A percentile compares a stretch with the other conserved stretches of the same genome.
These are phyloP conservation scores for Aspergillus panamensis DNA, from an alignment of 495 filamentous ascomycete species.

Conservation along the genomic window DNA sequence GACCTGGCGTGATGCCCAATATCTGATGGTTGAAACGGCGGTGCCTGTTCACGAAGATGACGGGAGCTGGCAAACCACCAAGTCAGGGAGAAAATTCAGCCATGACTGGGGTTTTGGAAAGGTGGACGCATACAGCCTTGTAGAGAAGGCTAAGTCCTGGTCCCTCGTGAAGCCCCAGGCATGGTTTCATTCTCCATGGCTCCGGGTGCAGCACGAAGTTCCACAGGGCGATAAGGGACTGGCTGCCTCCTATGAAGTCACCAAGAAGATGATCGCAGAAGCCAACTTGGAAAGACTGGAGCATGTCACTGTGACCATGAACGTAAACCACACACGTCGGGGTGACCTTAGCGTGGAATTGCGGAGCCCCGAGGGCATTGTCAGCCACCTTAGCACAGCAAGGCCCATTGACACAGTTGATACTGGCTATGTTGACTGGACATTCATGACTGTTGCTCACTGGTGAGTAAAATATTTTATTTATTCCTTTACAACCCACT, in stretches of 20 bases:
- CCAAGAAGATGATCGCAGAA: slow-evolving; percentile 64
- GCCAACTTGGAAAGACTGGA: slow-evolving; percentile 85
- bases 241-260: slow-evolving; percentile 73
- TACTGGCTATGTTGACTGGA: slow-evolving; percentile 91
- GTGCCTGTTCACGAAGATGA: slow-evolving; percentile 74
- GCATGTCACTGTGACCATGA: slow-evolving; percentile 98
- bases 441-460: slow-evolving; percentile 96
- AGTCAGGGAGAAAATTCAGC: slow-evolving; percentile 80
- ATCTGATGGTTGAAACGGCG: slow-evolving; percentile 79
- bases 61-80: slow-evolving; percentile 74
- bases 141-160: slow-evolving; percentile 82
- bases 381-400: slow-evolving; percentile 77
- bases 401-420: slow-evolving; percentile 60
- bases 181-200: slow-evolving; percentile 91
- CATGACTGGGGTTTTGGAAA: slow-evolving; percentile 96
- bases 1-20: slow-evolving; percentile 92
- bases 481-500: slow-evolving; percentile 6
- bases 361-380: slow-evolving; percentile 73
- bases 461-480: slow-evolving; percentile 57
- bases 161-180: slow-evolving; percentile 92
- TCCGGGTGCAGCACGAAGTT: slow-evolving; percentile 80
- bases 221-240: slow-evolving; percentile 84
- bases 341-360: slow-evolving; percentile 93
- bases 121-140: slow-evolving; percentile 79
- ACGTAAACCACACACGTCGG: slow-evolving; percentile 77